Evolutionary conservation across 352 stramenopile genomes (phyloP), one percentile per base, ranked within the genome.

Genomic region (Globisporangium irregulare): DNA sequence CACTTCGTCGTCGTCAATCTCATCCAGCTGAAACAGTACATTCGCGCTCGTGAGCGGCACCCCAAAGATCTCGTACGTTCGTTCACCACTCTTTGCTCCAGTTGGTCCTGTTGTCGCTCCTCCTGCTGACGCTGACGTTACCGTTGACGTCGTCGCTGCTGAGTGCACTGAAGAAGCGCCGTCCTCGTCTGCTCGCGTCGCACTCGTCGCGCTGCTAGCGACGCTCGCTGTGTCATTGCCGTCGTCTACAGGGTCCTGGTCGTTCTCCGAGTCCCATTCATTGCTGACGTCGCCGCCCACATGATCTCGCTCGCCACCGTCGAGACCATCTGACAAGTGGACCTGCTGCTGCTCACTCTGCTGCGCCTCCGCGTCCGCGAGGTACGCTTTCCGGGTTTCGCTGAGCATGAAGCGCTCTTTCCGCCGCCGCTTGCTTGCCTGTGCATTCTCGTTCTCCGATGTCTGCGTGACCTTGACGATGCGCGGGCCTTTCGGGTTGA

Each of bases 391-490:
- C 14, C 84, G 71, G 4, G 84, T 92, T 62, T 90, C 81, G 14
- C 84, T 81, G 25, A 82, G 75, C 24, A 78, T 72, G 68, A 92
- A 92, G 0, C 84, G 75, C 57, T 92, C 84, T 51, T 92, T 92
- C 14, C 84, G 78, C 22, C 84, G 75, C 3, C 84, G 80, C 53
- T 92, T 92, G 56, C 68, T 82, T 18, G 75, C 73, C 59, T 91
- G 83, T 5, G 78, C 83, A 65, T 84, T 92, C 29, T 90, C 81
- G 43, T 82, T 71, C 27, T 80, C 81, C 1, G 81, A 89, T 1
- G 84, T 92, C 54, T 92, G 84, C 20, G 84, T 92, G 38, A 92
- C 84, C 63, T 92, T 92, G 66, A 78, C 81, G 20, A 92, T 92
- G 41, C 84, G 72, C 18, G 84, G 84, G 0, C 81, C 84, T n/a